A percentile compares a stretch with the other conserved stretches of the same genome.
Conservation (phyloP, 106 monocot species). For the Dendrobium officinale region DNA sequence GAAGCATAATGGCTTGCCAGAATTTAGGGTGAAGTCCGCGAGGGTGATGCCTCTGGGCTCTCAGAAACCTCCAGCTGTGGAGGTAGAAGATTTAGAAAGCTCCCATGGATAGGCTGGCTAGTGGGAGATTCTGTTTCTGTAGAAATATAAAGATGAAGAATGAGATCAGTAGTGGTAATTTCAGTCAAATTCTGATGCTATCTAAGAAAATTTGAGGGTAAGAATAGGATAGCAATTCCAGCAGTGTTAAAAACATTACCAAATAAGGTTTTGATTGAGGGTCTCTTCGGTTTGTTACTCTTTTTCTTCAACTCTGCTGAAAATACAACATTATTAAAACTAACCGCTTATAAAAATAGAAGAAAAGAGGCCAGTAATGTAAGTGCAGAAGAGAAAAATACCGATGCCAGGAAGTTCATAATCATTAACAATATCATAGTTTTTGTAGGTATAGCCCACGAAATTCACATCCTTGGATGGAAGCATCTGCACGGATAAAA, state of each 20-base stretch:
- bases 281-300: constrained; percentile 58
- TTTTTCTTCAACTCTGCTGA: constrained; percentile 72
- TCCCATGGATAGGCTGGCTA: constrained; percentile 8
- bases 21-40: not conserved
- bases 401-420: constrained; percentile 24
- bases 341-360: not conserved
- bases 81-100: constrained; percentile 15
- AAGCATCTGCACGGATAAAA: constrained; percentile 15
- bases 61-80: constrained; percentile 9
- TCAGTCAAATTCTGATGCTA: not conserved
- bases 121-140: constrained; percentile 8
- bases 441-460: constrained; percentile 27
- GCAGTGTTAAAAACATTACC: constrained; percentile 24
- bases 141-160: not conserved
- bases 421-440: constrained; percentile 22
- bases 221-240: not conserved
- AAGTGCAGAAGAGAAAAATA: not conserved
- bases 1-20: not conserved
- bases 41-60: constrained; percentile 6
- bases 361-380: not conserved
- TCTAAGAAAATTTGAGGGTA: not conserved
- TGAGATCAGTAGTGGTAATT: not conserved
- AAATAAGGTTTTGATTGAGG: constrained; percentile 73
- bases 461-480: constrained; percentile 31
- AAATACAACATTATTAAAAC: not conserved